These are phyloP conservation scores for Gymnopilus junonius DNA, from an alignment of 768 basidiomycete genomes.

Conservation along the genomic window DNA sequence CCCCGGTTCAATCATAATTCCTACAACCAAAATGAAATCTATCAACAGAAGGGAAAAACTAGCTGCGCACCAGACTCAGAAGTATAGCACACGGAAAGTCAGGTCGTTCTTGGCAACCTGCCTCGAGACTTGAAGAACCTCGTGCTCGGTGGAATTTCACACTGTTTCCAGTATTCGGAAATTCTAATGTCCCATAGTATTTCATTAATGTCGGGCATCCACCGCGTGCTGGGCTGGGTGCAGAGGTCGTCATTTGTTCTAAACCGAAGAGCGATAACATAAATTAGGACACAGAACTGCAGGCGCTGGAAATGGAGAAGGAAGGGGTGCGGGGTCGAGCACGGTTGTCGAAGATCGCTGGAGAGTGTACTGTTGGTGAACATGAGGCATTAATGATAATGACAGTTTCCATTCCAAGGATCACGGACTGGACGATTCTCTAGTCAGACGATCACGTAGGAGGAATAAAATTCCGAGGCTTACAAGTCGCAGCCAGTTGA, in stretches of 20 bases:
- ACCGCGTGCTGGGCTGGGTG: slow-evolving; percentile 17
- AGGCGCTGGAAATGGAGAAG: neutral
- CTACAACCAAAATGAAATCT: slow-evolving; percentile 25
- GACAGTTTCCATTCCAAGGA: slow-evolving; percentile 20
- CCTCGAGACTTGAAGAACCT: slow-evolving; percentile 7
- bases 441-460: neutral
- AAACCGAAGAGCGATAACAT: neutral
- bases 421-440: neutral
- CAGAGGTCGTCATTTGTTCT: slow-evolving; percentile 5
- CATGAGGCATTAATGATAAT: slow-evolving; percentile 20
- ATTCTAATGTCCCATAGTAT: neutral
- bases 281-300: too few relatives aligned
- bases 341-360: neutral
- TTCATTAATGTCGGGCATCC: slow-evolving; percentile 21
- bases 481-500: neutral
- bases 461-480: neutral
- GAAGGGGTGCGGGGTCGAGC: neutral
- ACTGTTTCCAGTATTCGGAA: slow-evolving; percentile 4
- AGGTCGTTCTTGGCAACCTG: slow-evolving; percentile 7
- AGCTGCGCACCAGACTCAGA: slow-evolving; percentile 1
- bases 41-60: slow-evolving; percentile 9
- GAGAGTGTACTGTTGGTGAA: slow-evolving; percentile 12
- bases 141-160: slow-evolving; percentile 15
- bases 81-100: neutral
- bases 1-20: slow-evolving; percentile 21